A percentile compares a stretch with the other conserved stretches of the same genome.
Conservation (phyloP, 1,139 yeast species). For the Suhomyces atakaporum region DNA sequence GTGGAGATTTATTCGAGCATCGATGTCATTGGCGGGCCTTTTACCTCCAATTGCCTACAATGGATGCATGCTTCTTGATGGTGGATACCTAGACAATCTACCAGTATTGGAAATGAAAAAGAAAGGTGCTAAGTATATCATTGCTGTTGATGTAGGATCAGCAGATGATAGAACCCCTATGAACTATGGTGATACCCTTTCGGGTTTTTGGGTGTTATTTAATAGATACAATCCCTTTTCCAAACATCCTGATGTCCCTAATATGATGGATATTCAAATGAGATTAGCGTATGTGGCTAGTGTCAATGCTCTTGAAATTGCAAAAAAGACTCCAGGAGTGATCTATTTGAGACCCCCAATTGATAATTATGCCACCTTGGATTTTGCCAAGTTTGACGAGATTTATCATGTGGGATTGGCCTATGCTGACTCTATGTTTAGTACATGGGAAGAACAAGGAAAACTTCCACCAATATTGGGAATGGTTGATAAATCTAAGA, state of each 20-base stretch:
- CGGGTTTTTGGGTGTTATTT: conserved; percentile 88
- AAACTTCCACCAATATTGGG: conserved; percentile 69
- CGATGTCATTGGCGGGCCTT: conserved; percentile 94
- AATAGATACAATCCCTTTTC: conserved; percentile 94
- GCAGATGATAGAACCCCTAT: conserved; percentile 89
- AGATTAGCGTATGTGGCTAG: conserved; percentile 93
- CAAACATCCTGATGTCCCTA: conserved; percentile 83
- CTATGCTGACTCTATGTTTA: conserved; percentile 65
- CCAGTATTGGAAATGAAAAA: conserved; percentile 91
- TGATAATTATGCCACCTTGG: conserved; percentile 87
- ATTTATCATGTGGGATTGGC: conserved; percentile 78
- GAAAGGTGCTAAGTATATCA: conserved; percentile 81
- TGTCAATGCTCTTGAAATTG: conserved; percentile 87
- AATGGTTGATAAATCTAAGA: conserved; percentile 26
- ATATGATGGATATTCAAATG: conserved; percentile 92
- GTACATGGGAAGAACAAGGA: conserved; percentile 53
- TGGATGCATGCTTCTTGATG: conserved; percentile 92
- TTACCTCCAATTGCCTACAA: conserved; percentile 87
- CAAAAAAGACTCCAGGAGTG: conserved; percentile 83
- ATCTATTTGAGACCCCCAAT: conserved; percentile 93
- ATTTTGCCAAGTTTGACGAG: conserved; percentile 89
- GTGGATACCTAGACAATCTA: conserved; percentile 92
- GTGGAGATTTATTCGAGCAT: conserved; percentile 94
- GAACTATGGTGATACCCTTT: conserved; percentile 89
- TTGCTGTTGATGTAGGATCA: conserved; percentile 98